phyloP scores from a whole-genome alignment of 345 rosid species.

The Eucalyptus regnans region DNA sequence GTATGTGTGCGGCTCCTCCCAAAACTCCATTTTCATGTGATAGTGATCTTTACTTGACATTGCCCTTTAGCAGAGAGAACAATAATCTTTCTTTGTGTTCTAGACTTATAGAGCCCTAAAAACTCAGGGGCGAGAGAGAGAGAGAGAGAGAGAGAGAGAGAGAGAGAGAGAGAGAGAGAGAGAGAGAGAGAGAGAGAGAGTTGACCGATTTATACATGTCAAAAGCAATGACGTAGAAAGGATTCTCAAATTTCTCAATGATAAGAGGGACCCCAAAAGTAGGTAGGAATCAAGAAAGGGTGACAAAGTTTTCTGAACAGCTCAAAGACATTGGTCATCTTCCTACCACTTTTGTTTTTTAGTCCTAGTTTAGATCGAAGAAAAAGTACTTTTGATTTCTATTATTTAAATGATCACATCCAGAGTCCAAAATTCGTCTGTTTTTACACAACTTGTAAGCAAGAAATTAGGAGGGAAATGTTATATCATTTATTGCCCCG shows the following conservation, averaged over 20 bases:
- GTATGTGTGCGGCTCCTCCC: not conserved
- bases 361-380: not conserved
- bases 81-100: not conserved
- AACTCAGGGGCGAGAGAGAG: not conserved
- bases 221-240: slow-evolving; percentile 25
- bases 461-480: not conserved
- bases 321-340: not conserved
- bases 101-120: not conserved
- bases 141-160: not conserved
- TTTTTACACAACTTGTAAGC: not conserved
- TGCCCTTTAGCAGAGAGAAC: not conserved
- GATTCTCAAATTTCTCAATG: slow-evolving; percentile 17
- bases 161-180: slow-evolving; percentile 1
- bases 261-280: slow-evolving; percentile 23
- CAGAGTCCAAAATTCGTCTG: not conserved
- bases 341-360: not conserved
- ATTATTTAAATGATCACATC: not conserved
- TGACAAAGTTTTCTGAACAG: not conserved
- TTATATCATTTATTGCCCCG: not conserved
- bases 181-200: slow-evolving; percentile 4
- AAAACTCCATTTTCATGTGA: not conserved
- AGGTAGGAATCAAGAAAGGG: slow-evolving; percentile 12
- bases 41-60: not conserved
- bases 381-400: not conserved
- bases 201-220: slow-evolving; percentile 18